phyloP scores from a whole-genome alignment of 768 basidiomycete genomes.

The Serendipita sp. region DNA sequence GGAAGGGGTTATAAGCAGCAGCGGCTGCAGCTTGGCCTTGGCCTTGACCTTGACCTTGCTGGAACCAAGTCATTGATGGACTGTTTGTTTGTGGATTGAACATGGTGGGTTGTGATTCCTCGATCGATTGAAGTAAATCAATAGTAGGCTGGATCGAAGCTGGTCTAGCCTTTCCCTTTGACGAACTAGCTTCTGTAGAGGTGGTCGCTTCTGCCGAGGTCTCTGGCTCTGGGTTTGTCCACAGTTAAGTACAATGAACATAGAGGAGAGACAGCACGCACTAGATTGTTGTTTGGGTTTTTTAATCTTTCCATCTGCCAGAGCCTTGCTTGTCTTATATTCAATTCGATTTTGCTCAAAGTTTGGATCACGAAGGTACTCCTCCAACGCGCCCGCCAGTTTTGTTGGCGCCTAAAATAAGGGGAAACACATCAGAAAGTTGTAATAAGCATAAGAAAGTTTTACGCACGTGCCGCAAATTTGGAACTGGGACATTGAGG shows the following conservation, averaged over 20 bases:
- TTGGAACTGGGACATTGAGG: slow-evolving; percentile 85
- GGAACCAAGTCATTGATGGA: slow-evolving; percentile 16
- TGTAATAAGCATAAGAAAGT: neutral
- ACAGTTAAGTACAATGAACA: neutral
- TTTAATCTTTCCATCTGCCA: slow-evolving; percentile 30
- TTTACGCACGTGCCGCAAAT: slow-evolving; percentile 54
- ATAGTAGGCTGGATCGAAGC: slow-evolving; percentile 34
- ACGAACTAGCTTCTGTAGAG: neutral
- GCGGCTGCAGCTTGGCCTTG: slow-evolving; percentile 28
- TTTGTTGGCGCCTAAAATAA: slow-evolving; percentile 74
- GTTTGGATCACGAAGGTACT: slow-evolving; percentile 90
- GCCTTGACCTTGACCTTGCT: slow-evolving; percentile 15
- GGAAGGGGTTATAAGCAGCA: slow-evolving; percentile 50
- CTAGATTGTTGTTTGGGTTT: slow-evolving; percentile 1
- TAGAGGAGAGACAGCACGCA: neutral
- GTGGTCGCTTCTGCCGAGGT: neutral
- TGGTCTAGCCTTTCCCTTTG: slow-evolving; percentile 16
- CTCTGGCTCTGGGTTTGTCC: neutral
- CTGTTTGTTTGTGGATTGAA: slow-evolving; percentile 48
- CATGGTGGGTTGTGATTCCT: slow-evolving; percentile 52
- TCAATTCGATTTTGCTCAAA: slow-evolving; percentile 92
- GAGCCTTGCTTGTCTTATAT: slow-evolving; percentile 67
- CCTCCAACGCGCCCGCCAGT: slow-evolving; percentile 81
- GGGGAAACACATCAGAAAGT: neutral
- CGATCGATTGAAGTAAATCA: slow-evolving; percentile 86